Conservation (phyloP, 106 monocot species). For the Acorus calamus region DNA sequence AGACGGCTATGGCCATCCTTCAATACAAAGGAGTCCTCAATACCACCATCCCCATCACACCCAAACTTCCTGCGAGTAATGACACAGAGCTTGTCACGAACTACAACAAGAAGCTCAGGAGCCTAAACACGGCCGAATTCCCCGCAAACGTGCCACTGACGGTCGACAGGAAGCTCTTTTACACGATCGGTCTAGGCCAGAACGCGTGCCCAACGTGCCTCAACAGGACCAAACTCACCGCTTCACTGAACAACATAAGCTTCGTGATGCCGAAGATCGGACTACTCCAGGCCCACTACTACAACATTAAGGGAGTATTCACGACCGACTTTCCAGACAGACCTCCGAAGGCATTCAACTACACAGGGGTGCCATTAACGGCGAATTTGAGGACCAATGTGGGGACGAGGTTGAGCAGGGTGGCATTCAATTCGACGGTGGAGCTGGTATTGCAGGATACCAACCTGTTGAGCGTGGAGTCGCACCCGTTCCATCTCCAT, state of each 20-base stretch:
- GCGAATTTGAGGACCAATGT: slow-evolving; percentile 30
- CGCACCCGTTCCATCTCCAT: slow-evolving; percentile 33
- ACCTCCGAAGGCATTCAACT: slow-evolving; percentile 23
- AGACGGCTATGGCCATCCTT: slow-evolving; percentile 33
- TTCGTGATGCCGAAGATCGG: slow-evolving; percentile 29
- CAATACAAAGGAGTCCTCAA: slow-evolving; percentile 33
- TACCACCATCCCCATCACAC: slow-evolving; percentile 16
- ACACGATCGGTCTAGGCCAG: slow-evolving; percentile 25
- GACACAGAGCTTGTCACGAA: slow-evolving; percentile 11
- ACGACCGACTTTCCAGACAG: slow-evolving; percentile 31
- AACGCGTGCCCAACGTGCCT: slow-evolving; percentile 25
- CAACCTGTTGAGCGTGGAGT: slow-evolving; percentile 25
- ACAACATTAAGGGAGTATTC: slow-evolving; percentile 25
- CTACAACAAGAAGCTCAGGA: slow-evolving; percentile 20
- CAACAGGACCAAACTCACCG: slow-evolving; percentile 25
- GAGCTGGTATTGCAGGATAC: slow-evolving; percentile 40
- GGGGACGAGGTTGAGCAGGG: slow-evolving; percentile 29
- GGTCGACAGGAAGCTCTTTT: slow-evolving; percentile 33
- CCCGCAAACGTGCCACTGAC: slow-evolving; percentile 25
- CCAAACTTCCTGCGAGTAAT: slow-evolving; percentile 16
- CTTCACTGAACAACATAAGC: slow-evolving; percentile 38
- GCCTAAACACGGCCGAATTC: slow-evolving; percentile 20
- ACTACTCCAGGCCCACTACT: slow-evolving; percentile 38
- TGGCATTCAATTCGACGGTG: slow-evolving; percentile 30
- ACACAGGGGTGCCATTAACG: slow-evolving; percentile 33